A percentile compares a stretch with the other conserved stretches of the same genome.
Conservation (phyloP, 2,329 filamentous ascomycete species). For the Purpureocillium takamizusanense region DNA sequence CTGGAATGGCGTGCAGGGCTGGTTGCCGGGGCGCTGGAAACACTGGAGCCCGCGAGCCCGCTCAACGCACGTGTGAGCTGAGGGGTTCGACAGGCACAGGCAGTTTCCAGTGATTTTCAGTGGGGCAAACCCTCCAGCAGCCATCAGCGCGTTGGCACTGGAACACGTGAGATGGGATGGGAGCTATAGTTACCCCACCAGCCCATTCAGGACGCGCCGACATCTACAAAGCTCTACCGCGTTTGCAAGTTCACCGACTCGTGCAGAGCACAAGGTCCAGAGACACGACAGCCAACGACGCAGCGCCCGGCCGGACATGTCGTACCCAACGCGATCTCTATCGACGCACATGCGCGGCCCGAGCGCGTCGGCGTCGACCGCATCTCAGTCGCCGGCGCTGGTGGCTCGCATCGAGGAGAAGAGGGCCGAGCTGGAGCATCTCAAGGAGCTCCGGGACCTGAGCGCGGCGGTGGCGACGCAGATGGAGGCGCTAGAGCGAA, state of each 20-base stretch:
- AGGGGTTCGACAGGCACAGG: no score
- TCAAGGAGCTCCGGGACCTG: conserved; percentile 69
- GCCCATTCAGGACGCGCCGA: no score
- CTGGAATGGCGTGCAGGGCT: conserved; percentile 4
- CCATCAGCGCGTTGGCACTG: no score
- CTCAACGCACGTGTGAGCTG: no score
- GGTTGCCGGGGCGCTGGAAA: conserved; percentile 19
- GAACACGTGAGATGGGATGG: no score
- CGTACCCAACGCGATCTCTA: conserved; percentile 46
- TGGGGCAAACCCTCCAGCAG: no score
- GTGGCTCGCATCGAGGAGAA: conserved; percentile 76
- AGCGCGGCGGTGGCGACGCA: conserved; percentile 71
- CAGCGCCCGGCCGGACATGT: conserved; percentile 32
- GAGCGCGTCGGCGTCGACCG: conserved; percentile 37
- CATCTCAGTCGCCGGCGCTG: conserved; percentile 60
- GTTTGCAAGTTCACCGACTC: no score
- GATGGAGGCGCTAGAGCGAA: conserved; percentile 75
- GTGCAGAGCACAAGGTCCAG: neutral
- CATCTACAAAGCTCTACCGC: no score
- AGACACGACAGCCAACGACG: neutral
- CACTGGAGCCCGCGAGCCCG: neutral
- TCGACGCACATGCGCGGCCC: conserved; percentile 60
- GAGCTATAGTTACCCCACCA: no score
- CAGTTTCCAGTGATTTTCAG: no score
- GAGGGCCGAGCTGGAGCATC: conserved; percentile 70